phyloP scores from a whole-genome alignment of 768 basidiomycete genomes.

The Serendipita sp. region DNA sequence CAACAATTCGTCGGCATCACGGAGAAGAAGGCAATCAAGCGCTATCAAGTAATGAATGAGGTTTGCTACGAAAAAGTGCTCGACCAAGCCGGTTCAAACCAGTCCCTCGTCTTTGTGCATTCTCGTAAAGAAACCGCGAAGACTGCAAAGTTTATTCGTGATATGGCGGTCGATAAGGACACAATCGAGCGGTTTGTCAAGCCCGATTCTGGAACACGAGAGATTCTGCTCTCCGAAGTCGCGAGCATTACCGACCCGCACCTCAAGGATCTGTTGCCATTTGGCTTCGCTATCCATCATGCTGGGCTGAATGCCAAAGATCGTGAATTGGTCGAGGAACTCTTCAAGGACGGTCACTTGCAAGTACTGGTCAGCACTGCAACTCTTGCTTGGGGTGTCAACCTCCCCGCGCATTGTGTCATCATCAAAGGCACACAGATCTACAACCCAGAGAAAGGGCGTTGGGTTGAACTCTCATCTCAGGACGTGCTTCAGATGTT shows the following conservation, averaged over 20 bases:
- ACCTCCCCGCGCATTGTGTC: slow-evolving; percentile 91
- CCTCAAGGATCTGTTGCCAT: slow-evolving; percentile 79
- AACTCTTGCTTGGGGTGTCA: slow-evolving; percentile 98
- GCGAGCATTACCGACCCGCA: slow-evolving; percentile 69
- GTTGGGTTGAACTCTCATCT: slow-evolving; percentile 88
- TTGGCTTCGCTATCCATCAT: slow-evolving; percentile 96
- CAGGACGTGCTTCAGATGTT: slow-evolving; percentile 99
- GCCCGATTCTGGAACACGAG: slow-evolving; percentile 79
- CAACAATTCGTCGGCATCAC: slow-evolving; percentile 97
- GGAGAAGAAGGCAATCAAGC: slow-evolving; percentile 98
- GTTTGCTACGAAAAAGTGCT: slow-evolving; percentile 98
- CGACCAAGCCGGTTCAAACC: slow-evolving; percentile 80
- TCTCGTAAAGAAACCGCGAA: slow-evolving; percentile 98
- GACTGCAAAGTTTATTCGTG: slow-evolving; percentile 86
- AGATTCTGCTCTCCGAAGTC: slow-evolving; percentile 76
- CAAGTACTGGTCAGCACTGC: slow-evolving; percentile 96
- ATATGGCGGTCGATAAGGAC: slow-evolving; percentile 92
- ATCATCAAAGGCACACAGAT: slow-evolving; percentile 99
- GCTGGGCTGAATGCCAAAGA: slow-evolving; percentile 92
- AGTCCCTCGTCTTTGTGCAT: slow-evolving; percentile 93
- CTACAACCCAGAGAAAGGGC: slow-evolving; percentile 96
- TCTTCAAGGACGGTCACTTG: slow-evolving; percentile 82
- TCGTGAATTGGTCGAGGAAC: slow-evolving; percentile 79
- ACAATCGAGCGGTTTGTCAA: slow-evolving; percentile 93
- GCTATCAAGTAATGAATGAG: slow-evolving; percentile 96